Evolutionary conservation across 805 yeast genomes (phyloP).

Genomic region (Wickerhamomyces kurtzmanii): DNA sequence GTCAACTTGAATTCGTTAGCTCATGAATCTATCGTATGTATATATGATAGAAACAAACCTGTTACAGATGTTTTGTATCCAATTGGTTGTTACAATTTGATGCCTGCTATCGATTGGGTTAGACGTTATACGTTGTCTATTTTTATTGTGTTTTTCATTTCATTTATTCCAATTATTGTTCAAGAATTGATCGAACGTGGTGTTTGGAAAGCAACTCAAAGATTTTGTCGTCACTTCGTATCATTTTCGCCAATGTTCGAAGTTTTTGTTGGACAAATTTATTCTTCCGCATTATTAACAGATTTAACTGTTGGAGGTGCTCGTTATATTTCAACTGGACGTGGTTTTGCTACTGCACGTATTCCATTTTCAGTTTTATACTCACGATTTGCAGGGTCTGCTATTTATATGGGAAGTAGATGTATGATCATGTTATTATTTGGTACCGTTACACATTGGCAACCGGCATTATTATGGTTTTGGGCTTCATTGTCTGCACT

Average conservation of each 20-base stretch:
- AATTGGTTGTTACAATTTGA: constrained; percentile 62
- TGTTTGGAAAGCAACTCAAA: constrained; percentile 60
- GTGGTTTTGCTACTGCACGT: constrained; percentile 80
- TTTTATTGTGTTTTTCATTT: constrained; percentile 73
- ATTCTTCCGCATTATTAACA: constrained; percentile 59
- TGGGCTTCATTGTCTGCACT: constrained; percentile 89
- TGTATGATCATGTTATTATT: constrained; percentile 61
- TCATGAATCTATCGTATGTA: constrained; percentile 61
- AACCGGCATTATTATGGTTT: constrained; percentile 91
- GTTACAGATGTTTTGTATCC: constrained; percentile 59
- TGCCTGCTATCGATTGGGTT: constrained; percentile 73
- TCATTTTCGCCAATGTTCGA: constrained; percentile 77
- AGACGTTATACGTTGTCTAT: constrained; percentile 74
- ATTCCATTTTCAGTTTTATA: constrained; percentile 67
- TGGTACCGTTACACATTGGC: constrained; percentile 79
- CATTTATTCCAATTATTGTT: constrained; percentile 68
- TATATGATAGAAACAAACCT: constrained; percentile 55
- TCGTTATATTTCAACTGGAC: constrained; percentile 76
- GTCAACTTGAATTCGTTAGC: constrained; percentile 67
- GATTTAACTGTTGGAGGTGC: constrained; percentile 83
- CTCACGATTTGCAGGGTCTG: constrained; percentile 72
- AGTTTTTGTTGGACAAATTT: constrained; percentile 74
- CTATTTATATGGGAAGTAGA: constrained; percentile 80
- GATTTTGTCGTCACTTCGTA: constrained; percentile 58
- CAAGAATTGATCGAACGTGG: constrained; percentile 82